Conservation (phyloP, 1,284 basidiomycete species). For the Cutaneotrichosporon cyanovorans region DNA sequence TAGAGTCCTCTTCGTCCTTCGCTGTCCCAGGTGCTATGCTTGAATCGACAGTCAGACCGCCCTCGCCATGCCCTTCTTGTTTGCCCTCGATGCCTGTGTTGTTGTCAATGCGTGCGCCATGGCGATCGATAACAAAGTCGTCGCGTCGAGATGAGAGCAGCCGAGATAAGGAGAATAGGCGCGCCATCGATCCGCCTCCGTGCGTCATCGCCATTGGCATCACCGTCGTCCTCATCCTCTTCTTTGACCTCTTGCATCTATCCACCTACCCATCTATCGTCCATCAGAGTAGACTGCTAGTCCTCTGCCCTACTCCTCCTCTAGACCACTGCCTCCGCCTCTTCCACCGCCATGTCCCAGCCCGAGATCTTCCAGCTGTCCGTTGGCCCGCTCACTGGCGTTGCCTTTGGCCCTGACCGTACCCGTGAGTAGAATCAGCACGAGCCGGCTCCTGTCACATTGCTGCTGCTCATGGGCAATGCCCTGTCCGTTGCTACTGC, state of each 20-base stretch:
- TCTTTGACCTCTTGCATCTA: background rate
- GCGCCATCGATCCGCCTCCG: background rate
- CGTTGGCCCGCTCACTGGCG: conserved; percentile 76
- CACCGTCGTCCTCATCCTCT: too few species aligned
- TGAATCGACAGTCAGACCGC: too few species aligned
- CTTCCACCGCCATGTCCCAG: conserved; percentile 63
- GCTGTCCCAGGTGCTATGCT: too few species aligned
- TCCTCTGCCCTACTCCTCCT: conserved; percentile 15
- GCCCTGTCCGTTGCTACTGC: too few species aligned
- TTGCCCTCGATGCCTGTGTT: too few species aligned
- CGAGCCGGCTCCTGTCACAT: too few species aligned
- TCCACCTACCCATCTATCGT: background rate
- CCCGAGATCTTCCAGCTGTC: conserved; percentile 73
- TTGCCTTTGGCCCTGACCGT: conserved; percentile 87
- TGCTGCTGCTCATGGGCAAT: too few species aligned
- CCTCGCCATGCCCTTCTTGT: too few species aligned
- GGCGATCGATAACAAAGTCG: background rate
- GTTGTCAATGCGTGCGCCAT: too few species aligned
- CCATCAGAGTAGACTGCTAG: conserved; percentile 42
- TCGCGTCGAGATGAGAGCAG: too few species aligned
- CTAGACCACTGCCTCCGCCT: too few species aligned
- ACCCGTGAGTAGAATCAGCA: conserved; percentile 54
- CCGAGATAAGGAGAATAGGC: background rate
- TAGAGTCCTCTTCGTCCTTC: too few species aligned
- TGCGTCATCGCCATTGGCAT: background rate